Percentiles rank a stretch among this genome's conserved stretches.
These are phyloP conservation scores for Saturnispora saitoi DNA, from an alignment of 805 yeast species.

Conservation along the genomic window DNA sequence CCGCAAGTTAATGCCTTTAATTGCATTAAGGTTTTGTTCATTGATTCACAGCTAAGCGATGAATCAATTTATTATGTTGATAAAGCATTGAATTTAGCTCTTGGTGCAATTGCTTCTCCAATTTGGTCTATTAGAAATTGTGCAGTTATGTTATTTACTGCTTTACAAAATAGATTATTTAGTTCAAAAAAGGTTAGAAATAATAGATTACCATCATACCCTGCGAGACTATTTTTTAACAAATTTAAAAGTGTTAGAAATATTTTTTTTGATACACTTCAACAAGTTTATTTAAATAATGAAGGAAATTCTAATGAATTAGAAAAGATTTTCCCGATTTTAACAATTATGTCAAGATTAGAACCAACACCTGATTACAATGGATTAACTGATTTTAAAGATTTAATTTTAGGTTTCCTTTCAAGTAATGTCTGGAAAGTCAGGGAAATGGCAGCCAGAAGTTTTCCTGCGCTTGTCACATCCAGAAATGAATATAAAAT, in stretches of 20 bases:
- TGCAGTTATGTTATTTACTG: constrained; percentile 86
- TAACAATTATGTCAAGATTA: constrained; percentile 62
- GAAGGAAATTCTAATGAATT: constrained; percentile 19
- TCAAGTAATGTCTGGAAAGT: constrained; percentile 65
- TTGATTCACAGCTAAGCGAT: constrained; percentile 58
- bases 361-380: constrained; percentile 50
- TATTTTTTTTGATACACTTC: constrained; percentile 38
- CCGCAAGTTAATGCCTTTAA: constrained; percentile 95
- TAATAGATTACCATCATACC: constrained; percentile 19
- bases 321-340: constrained; percentile 66
- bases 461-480: constrained; percentile 44
- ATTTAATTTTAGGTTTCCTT: constrained; percentile 40
- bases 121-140: constrained; percentile 89
- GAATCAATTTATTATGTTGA: constrained; percentile 45
- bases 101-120: constrained; percentile 52
- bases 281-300: constrained; percentile 23
- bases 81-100: constrained; percentile 49
- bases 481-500: constrained; percentile 22
- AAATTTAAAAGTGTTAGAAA: constrained; percentile 47
- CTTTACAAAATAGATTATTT: constrained; percentile 72
- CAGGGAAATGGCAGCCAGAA: constrained; percentile 77
- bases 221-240: constrained; percentile 59
- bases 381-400: constrained; percentile 45
- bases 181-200: constrained; percentile 43
- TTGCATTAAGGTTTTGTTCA: constrained; percentile 66